These are phyloP conservation scores for Pisolithus microcarpus DNA, from an alignment of 768 basidiomycete genomes.

Conservation along the genomic window DNA sequence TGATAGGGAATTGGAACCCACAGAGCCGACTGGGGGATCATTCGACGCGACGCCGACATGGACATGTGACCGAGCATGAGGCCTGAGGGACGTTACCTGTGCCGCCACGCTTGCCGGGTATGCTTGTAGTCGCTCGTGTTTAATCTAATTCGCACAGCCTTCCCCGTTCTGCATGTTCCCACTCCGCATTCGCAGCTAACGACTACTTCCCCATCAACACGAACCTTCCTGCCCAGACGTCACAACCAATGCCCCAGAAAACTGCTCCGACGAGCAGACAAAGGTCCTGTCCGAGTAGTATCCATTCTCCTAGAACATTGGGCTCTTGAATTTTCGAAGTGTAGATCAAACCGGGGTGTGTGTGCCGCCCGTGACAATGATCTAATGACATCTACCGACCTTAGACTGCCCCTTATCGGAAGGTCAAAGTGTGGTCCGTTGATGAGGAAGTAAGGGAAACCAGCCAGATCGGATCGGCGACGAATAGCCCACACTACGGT, in stretches of 20 bases:
- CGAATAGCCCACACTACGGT: conserved; percentile 57
- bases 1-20: too few species aligned
- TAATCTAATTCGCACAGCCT: too few species aligned
- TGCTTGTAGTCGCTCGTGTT: too few species aligned
- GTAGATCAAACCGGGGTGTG: conserved; percentile 48
- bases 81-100: too few species aligned
- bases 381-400: conserved; percentile 30
- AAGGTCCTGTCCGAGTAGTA: conserved; percentile 64
- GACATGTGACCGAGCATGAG: too few species aligned
- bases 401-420: conserved; percentile 49
- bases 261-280: conserved; percentile 64
- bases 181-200: too few species aligned
- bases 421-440: not conserved
- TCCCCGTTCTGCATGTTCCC: too few species aligned
- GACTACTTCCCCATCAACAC: too few species aligned
- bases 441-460: conserved; percentile 31
- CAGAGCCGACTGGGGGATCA: too few species aligned
- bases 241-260: conserved; percentile 62
- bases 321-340: conserved; percentile 62
- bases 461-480: conserved; percentile 61
- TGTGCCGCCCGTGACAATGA: not conserved
- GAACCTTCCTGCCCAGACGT: conserved; percentile 45
- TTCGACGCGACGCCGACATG: too few species aligned
- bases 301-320: conserved; percentile 47
- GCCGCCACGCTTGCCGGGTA: too few species aligned